Percentiles rank a stretch among this genome's conserved stretches.
phyloP scores from a whole-genome alignment of 2,329 filamentous ascomycete genomes.

The Hypocrella siamensis region DNA sequence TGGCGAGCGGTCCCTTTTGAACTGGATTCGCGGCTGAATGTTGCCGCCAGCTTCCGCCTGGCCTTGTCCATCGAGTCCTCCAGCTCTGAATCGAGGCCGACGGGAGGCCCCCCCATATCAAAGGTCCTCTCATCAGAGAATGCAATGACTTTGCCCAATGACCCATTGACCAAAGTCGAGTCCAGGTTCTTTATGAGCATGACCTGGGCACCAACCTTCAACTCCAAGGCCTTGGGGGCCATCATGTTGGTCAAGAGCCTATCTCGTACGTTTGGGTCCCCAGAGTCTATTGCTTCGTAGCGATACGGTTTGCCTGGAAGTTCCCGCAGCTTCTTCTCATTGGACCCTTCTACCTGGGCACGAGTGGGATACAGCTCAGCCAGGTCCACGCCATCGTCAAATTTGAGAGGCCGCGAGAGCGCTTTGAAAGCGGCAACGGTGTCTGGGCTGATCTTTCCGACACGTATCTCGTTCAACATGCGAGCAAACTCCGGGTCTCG shows the following conservation, averaged over 20 bases:
- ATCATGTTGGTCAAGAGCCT: slow-evolving; percentile 81
- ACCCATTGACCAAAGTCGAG: slow-evolving; percentile 84
- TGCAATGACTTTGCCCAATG: slow-evolving; percentile 61
- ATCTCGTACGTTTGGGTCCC: slow-evolving; percentile 57
- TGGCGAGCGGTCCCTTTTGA: slow-evolving; percentile 33
- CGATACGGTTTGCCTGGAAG: slow-evolving; percentile 52
- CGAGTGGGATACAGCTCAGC: slow-evolving; percentile 92
- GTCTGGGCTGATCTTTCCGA: slow-evolving; percentile 62
- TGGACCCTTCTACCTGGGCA: slow-evolving; percentile 76
- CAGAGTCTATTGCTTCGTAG: slow-evolving; percentile 63
- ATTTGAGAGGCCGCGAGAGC: slow-evolving; percentile 54
- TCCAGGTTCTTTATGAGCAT: slow-evolving; percentile 99
- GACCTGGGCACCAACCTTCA: slow-evolving; percentile 89
- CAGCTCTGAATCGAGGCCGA: slow-evolving; percentile 25
- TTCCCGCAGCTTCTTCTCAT: slow-evolving; percentile 54
- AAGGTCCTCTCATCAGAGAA: slow-evolving; percentile 24
- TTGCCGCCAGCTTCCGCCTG: slow-evolving; percentile 42
- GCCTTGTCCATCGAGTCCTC: slow-evolving; percentile 28
- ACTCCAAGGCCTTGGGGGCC: slow-evolving; percentile 63
- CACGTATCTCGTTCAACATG: slow-evolving; percentile 96
- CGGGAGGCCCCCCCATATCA: slow-evolving; percentile 21
- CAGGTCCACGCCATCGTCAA: slow-evolving; percentile 51
- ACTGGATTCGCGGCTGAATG: slow-evolving; percentile 26
- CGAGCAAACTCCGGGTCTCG: slow-evolving; percentile 74
- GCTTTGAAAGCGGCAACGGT: slow-evolving; percentile 65